phyloP scores from a whole-genome alignment of 108 stramenopile genomes.

The Nitzschia inconspicua region DNA sequence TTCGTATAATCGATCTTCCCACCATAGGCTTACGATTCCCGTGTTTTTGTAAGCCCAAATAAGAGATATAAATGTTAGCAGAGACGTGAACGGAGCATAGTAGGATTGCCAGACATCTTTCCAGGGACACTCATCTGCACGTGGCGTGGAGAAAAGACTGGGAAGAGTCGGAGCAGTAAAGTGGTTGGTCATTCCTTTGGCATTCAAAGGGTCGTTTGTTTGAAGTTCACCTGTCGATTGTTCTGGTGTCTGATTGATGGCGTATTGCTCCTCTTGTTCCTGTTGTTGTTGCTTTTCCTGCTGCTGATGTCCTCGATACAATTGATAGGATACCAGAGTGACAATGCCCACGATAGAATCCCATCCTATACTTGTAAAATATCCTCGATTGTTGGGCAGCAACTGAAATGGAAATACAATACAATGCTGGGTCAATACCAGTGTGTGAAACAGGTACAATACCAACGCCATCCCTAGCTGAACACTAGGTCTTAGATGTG shows the following conservation, averaged over 20 bases:
- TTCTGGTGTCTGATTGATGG: constrained; percentile 18
- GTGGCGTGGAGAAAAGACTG: constrained; percentile 14
- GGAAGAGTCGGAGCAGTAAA: not conserved
- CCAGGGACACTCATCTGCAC: constrained; percentile 17
- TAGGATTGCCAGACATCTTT: constrained; percentile 26
- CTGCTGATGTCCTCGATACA: not conserved
- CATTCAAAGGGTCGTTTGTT: too few relatives aligned
- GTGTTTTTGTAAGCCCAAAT: constrained; percentile 75
- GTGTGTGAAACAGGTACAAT: constrained; percentile 63
- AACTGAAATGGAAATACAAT: constrained; percentile 85
- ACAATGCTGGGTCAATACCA: constrained; percentile 63
- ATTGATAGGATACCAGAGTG: not conserved
- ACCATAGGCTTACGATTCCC: constrained; percentile 62
- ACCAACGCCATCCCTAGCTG: constrained; percentile 42
- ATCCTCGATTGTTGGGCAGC: constrained; percentile 81
- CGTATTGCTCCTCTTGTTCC: constrained; percentile 23
- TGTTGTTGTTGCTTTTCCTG: not conserved
- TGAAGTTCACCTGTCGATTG: constrained; percentile 3
- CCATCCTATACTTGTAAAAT: constrained; percentile 76
- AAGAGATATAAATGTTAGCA: constrained; percentile 51
- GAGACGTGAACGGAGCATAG: constrained; percentile 33
- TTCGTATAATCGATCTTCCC: constrained; percentile 76
- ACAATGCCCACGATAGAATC: constrained; percentile 41
- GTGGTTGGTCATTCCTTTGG: too few relatives aligned
- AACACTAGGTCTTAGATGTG: constrained; percentile 32